These are phyloP conservation scores for Cenchrus purpureus DNA, from an alignment of 176 grass and related monocot species.

Conservation along the genomic window DNA sequence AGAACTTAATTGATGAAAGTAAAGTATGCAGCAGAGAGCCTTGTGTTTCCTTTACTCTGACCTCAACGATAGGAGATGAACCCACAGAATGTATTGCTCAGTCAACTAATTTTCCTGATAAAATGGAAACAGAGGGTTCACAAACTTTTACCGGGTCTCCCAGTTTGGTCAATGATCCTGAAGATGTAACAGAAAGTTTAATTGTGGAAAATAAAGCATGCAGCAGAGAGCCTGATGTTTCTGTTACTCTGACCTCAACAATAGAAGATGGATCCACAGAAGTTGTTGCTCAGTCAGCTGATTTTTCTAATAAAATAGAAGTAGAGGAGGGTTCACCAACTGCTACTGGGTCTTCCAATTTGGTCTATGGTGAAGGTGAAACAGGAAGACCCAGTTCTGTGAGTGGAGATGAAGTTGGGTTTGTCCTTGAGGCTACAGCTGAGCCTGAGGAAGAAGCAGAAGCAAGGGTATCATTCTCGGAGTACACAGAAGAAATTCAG, in stretches of 20 bases:
- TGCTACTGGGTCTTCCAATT: conserved; percentile 33
- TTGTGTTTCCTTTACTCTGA: conserved; percentile 39
- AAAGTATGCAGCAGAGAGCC: conserved; percentile 26
- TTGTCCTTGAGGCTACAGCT: conserved; percentile 25
- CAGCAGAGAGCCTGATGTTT: conserved; percentile 36
- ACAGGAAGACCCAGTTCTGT: conserved; percentile 24
- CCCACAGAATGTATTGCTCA: conserved; percentile 18
- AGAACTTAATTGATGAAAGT: conserved; percentile 34
- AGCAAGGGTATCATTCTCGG: conserved; percentile 35
- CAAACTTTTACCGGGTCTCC: neutral
- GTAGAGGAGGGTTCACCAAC: conserved; percentile 20
- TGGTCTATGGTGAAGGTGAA: conserved; percentile 22
- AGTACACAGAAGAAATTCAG: conserved; percentile 70
- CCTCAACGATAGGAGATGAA: conserved; percentile 12
- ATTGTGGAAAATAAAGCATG: conserved; percentile 38
- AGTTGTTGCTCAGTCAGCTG: conserved; percentile 20
- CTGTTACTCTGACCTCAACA: conserved; percentile 31
- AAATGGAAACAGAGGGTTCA: conserved; percentile 16
- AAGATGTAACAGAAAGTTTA: conserved; percentile 25
- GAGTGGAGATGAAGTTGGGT: conserved; percentile 24
- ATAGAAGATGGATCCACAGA: neutral
- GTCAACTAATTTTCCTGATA: conserved; percentile 6
- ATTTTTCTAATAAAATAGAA: conserved; percentile 27
- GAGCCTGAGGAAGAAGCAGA: conserved; percentile 41
- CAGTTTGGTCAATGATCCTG: conserved; percentile 1